These are phyloP conservation scores for Daedaleopsis nitida DNA, from an alignment of 768 basidiomycete genomes.

Conservation along the genomic window DNA sequence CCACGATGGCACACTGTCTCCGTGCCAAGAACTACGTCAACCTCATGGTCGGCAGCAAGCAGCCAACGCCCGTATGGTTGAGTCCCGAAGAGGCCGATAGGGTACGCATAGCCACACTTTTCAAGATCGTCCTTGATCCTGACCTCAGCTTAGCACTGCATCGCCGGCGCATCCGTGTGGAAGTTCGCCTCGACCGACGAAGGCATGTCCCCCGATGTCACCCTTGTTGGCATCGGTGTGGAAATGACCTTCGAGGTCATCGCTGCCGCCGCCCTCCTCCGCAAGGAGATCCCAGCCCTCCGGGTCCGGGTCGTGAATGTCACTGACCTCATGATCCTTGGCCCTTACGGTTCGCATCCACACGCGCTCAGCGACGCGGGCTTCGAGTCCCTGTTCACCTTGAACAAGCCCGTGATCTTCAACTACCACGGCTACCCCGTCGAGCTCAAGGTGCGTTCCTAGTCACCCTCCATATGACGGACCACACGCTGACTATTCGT, in stretches of 20 bases:
- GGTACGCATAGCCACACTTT: constrained; percentile 35
- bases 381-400: constrained; percentile 74
- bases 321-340: constrained; percentile 86
- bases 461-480: not conserved
- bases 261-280: constrained; percentile 79
- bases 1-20: constrained; percentile 82
- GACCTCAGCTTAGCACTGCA: constrained; percentile 59
- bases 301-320: constrained; percentile 89
- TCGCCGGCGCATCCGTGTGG: constrained; percentile 88
- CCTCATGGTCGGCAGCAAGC: constrained; percentile 88
- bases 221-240: constrained; percentile 85
- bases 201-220: constrained; percentile 73
- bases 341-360: constrained; percentile 68
- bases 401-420: constrained; percentile 68
- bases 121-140: not conserved
- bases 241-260: constrained; percentile 90
- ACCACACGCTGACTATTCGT: not conserved
- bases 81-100: constrained; percentile 72
- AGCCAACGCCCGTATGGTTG: constrained; percentile 79
- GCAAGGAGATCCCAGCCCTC: constrained; percentile 65
- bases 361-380: constrained; percentile 64
- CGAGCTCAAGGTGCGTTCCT: constrained; percentile 51
- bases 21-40: constrained; percentile 85
- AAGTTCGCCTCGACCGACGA: constrained; percentile 76
- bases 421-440: constrained; percentile 86